A percentile compares a stretch with the other conserved stretches of the same genome.
These are phyloP conservation scores for Achaetomium macrosporum DNA, from an alignment of 2,329 filamentous ascomycete species.

Conservation along the genomic window DNA sequence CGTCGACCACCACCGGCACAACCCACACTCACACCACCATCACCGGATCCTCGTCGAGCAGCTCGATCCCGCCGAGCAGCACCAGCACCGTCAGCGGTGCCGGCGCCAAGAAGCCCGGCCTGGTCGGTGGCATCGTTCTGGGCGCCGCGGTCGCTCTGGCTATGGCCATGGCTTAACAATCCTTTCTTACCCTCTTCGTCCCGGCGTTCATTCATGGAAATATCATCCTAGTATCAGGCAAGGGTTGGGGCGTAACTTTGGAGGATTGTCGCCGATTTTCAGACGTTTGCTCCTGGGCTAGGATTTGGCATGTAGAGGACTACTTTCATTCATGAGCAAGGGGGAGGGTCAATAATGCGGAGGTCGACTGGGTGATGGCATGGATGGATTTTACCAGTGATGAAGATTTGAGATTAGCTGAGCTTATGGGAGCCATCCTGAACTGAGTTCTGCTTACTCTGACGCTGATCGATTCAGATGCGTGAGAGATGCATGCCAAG, in stretches of 20 bases:
- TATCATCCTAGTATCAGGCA: neutral
- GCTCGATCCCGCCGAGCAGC: neutral
- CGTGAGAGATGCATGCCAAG: too few relatives aligned
- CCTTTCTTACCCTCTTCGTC: neutral
- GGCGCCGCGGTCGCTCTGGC: conserved; percentile 6
- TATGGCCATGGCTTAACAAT: conserved; percentile 1
- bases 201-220: neutral
- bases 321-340: too few relatives aligned
- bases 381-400: too few relatives aligned
- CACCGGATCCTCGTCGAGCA: neutral
- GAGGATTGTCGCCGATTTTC: too few relatives aligned
- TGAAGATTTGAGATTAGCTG: too few relatives aligned
- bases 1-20: neutral
- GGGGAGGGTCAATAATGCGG: too few relatives aligned
- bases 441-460: too few relatives aligned
- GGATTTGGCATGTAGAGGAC: too few relatives aligned
- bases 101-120: conserved; percentile 1
- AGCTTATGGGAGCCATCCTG: too few relatives aligned
- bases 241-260: neutral
- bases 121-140: conserved; percentile 2
- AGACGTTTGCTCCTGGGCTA: too few relatives aligned
- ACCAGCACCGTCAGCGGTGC: conserved; percentile 5
- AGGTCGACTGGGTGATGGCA: too few relatives aligned
- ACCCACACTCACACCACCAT: neutral
- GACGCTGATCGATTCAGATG: too few relatives aligned